Evolutionary conservation across 768 basidiomycete species (phyloP), one percentile per base, ranked within the genome.

Genomic region (Sarcomyxa edulis): DNA sequence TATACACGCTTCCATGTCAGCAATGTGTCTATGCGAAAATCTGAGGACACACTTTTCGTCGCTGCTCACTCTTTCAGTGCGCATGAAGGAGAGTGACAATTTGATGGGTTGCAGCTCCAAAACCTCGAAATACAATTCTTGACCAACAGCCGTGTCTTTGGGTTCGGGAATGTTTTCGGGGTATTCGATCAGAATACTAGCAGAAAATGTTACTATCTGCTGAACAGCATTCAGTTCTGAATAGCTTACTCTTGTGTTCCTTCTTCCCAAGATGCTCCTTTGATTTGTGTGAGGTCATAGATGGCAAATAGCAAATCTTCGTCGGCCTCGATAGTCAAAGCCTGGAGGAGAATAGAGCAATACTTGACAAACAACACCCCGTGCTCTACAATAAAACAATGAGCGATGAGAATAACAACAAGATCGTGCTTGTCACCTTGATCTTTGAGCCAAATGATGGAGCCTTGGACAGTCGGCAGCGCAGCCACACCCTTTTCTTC

Each of bases 331-430:
- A 99, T 80, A 0, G 92, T 96, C 59, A 98, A 67, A 2, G 94
- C 89, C 55, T 99, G 96, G 11, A 99, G 66, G 10, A 99, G 65
- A 36, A 98, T 76, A 2, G 94, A 94, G 38, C 90, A 95, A 53
- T 98, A 98, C 62, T 98, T 98, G 66, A 99, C 73, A 58, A 96
- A 98, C n/a, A 91, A 60, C 7, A 99, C 96, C 12, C 96, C 96
- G 48, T 98, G 96, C n/a, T 84, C 96, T 99, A 35, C 23, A 38
- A 28, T 9, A 34, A 35, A 32, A 29, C 12, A 15, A 51, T 45
- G 16, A 19, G 23, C 24, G 29, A 29, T 18, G 18, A 26, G 28
- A 22, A 6, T 19, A n/a, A 7, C 32, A 16, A 16, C 35, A 39
- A 10, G 9, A 14, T 12, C 12, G 28, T 33, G 26, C 2, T 19